A percentile compares a stretch with the other conserved stretches of the same genome.
These are phyloP conservation scores for Brassica juncea DNA, from an alignment of 345 rosid genomes.

Conservation along the genomic window DNA sequence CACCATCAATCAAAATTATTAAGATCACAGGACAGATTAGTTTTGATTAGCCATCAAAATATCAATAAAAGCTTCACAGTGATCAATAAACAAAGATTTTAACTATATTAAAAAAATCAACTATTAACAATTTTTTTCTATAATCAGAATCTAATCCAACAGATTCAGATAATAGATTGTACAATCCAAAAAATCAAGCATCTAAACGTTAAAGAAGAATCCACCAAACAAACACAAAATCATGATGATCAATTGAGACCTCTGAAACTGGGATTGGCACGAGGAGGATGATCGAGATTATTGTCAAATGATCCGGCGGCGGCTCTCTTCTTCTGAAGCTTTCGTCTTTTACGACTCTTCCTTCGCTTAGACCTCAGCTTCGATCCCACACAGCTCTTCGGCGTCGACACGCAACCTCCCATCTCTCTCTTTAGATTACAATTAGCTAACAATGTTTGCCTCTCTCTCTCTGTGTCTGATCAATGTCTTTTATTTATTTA, in stretches of 20 bases:
- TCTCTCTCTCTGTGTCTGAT: conserved; percentile 6
- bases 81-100: conserved; percentile 7
- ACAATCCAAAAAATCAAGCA: not conserved
- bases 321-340: conserved; percentile 54
- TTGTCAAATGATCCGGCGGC: conserved; percentile 49
- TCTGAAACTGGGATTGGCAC: conserved; percentile 60
- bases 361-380: conserved; percentile 57
- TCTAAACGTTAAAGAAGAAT: not conserved
- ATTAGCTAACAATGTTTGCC: not conserved
- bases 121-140: not conserved
- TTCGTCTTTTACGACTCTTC: conserved; percentile 51
- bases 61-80: not conserved
- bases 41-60: not conserved
- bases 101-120: conserved; percentile 7
- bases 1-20: not conserved
- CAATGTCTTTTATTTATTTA: conserved; percentile 9
- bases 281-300: conserved; percentile 48
- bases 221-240: not conserved
- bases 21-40: not conserved
- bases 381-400: conserved; percentile 67
- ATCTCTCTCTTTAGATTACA: conserved; percentile 41
- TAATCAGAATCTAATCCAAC: conserved; percentile 28
- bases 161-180: conserved; percentile 19
- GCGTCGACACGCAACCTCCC: conserved; percentile 87
- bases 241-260: conserved; percentile 37